These are phyloP conservation scores for Fusarium chlamydosporum DNA, from an alignment of 2,329 filamentous ascomycete genomes.

Conservation along the genomic window DNA sequence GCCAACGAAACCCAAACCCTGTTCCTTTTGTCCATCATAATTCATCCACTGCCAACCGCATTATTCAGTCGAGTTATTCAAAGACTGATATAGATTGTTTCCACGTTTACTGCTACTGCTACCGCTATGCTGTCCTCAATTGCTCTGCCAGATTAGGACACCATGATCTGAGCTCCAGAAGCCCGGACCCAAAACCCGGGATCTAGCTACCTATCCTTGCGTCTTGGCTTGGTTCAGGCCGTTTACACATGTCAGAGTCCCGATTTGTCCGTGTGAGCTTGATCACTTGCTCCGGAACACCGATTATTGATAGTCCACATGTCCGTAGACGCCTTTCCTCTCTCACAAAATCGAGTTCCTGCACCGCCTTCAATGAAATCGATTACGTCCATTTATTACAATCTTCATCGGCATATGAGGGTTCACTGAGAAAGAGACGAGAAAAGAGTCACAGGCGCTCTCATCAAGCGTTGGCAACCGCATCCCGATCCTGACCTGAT, in stretches of 20 bases:
- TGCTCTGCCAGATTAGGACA: constrained; percentile 20
- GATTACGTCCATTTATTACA: neutral
- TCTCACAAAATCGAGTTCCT: neutral
- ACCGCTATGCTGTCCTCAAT: neutral
- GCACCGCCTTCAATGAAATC: neutral
- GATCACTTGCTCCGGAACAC: neutral
- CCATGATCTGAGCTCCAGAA: constrained; percentile 33
- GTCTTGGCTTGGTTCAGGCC: neutral
- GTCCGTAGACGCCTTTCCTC: neutral
- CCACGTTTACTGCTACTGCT: neutral
- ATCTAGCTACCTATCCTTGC: constrained; percentile 12
- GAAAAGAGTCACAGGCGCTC: constrained; percentile 19
- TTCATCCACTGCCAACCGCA: constrained; percentile 7
- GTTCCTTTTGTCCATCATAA: constrained; percentile 46
- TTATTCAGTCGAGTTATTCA: constrained; percentile 3
- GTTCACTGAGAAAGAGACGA: constrained; percentile 13
- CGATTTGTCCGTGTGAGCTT: neutral
- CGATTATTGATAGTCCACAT: constrained; percentile 4
- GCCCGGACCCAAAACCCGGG: constrained; percentile 16
- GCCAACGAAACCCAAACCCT: neutral
- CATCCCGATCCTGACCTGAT: constrained; percentile 17
- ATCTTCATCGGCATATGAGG: constrained; percentile 8
- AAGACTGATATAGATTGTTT: neutral
- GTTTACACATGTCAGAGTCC: constrained; percentile 16
- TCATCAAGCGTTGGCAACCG: constrained; percentile 28